Conservation (phyloP, 1,284 basidiomycete genomes). For the Acaromyces ingoldii region DNA sequence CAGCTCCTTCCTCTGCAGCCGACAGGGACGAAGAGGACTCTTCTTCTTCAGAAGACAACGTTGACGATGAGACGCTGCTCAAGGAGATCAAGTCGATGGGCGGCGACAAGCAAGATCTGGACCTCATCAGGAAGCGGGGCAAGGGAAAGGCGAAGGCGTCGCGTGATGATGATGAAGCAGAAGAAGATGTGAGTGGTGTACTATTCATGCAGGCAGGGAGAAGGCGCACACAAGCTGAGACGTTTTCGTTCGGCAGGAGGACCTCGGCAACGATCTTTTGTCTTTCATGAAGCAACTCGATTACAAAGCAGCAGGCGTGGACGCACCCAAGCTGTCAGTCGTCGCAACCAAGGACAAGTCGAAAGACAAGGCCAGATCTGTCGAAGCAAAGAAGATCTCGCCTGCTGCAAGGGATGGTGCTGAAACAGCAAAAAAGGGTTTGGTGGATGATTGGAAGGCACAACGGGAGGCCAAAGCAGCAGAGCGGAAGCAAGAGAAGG, state of each 20-base stretch:
- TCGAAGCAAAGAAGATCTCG: constrained; percentile 3
- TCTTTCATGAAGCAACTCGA: constrained; percentile 14
- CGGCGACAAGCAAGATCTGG: constrained; percentile 8
- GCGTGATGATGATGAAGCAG: neutral
- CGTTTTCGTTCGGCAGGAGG: neutral
- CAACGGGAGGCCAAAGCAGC: constrained; percentile 12
- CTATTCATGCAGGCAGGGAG: constrained; percentile 4
- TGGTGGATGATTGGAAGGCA: neutral
- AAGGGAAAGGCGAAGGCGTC: constrained; percentile 11
- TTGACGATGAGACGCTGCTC: constrained; percentile 4
- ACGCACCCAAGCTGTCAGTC: neutral
- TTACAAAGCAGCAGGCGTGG: constrained; percentile 1
- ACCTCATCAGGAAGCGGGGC: constrained; percentile 9
- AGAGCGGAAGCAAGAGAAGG: neutral
- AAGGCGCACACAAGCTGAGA: constrained; percentile 1
- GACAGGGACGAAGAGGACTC: neutral
- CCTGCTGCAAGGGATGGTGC: too few relatives aligned
- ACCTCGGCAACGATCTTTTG: constrained; percentile 2
- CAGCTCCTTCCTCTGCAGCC: neutral
- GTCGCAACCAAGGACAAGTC: neutral
- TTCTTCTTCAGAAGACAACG: neutral
- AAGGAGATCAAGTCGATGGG: constrained; percentile 7
- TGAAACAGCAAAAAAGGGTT: constrained; percentile 33
- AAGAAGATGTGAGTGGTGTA: constrained; percentile 2
- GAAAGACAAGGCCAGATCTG: neutral